Evolutionary conservation across 768 basidiomycete species (phyloP).

Genomic region (Psilocybe tampanensis): DNA sequence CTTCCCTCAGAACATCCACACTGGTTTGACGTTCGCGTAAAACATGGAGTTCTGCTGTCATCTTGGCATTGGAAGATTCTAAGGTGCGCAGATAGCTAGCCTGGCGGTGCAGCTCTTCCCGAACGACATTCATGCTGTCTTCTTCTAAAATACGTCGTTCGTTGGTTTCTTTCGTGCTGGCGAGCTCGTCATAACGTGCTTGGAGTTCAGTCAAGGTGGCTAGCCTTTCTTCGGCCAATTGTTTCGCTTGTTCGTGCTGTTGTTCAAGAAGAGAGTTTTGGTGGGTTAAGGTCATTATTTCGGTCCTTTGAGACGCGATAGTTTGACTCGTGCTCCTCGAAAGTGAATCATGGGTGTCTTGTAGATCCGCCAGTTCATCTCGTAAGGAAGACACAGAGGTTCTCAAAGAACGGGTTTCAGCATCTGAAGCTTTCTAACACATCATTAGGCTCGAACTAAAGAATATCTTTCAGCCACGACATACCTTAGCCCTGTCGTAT

Average conservation of each 20-base stretch:
- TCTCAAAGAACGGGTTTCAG: conserved; percentile 55
- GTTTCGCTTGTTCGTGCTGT: conserved; percentile 46
- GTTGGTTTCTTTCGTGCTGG: conserved; percentile 31
- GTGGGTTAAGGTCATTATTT: conserved; percentile 48
- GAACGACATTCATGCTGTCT: conserved; percentile 62
- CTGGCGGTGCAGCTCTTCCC: conserved; percentile 71
- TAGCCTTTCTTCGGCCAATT: conserved; percentile 43
- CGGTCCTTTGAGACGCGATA: conserved; percentile 50
- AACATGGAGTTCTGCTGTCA: conserved; percentile 52
- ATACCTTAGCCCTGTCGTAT: conserved; percentile 62
- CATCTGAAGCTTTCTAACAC: conserved; percentile 46
- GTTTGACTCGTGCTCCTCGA: conserved; percentile 51
- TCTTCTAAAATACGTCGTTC: conserved; percentile 36
- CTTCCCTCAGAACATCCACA: conserved; percentile 73
- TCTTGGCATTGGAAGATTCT: conserved; percentile 58
- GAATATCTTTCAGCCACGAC: conserved; percentile 13
- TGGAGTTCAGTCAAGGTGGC: conserved; percentile 47
- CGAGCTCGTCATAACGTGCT: conserved; percentile 48
- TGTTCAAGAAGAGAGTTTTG: conserved; percentile 49
- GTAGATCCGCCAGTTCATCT: conserved; percentile 62
- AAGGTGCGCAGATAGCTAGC: conserved; percentile 60
- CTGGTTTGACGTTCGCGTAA: conserved; percentile 60
- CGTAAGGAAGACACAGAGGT: conserved; percentile 48
- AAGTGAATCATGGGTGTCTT: conserved; percentile 54
- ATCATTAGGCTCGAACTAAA: neutral